Evolutionary conservation across 306 rosid species (phyloP), one percentile per base, ranked within the genome.

Genomic region (Myrica gale): DNA sequence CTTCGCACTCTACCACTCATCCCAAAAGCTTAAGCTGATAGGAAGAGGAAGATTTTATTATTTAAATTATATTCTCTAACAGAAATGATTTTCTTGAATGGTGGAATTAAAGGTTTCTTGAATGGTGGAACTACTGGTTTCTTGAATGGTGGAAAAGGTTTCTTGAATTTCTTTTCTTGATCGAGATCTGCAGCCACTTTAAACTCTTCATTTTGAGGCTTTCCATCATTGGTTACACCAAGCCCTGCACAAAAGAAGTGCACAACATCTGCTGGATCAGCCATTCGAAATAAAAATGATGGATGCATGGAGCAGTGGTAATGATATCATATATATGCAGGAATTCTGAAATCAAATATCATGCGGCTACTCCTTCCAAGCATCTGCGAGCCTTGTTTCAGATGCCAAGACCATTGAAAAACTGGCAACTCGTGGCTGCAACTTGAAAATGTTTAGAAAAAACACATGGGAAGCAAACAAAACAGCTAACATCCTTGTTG

Each of bases 111-210:
- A 8, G 70, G 70, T 48, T 69, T 47, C 56, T 21, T 67, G 9
- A n/a, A 7, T 44, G 71, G 71, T 3, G n/a, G 7, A 39, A 32
- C 41, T 39, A 32, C 37, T 2, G 37, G 37, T 32, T 32, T 32
- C 37, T 32, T 32, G 3, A 32, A 32, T 2, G 61, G 71, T 45
- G 55, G 61, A 12, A 67, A 12, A 4, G 20, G 52, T 43, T 61
- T 68, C 12, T 44, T 65, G 74, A 70, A 77, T 47, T 71, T 78
- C 12, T 10, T 77, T 66, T 78, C 68, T 48, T 57, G 70, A 9
- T 50, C 54, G 46, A 21, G 13, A 47, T 71, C 67, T 52, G 67
- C 66, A 39, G 26, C 53, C 23, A 9, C 42, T 46, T 6, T 46
- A 16, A 3, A 20, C 20, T 65, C 41, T 45, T 2, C 73, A 46